These are phyloP conservation scores for Linnemannia elongata DNA, from an alignment of 192 early-diverging fungal genomes.

Conservation along the genomic window DNA sequence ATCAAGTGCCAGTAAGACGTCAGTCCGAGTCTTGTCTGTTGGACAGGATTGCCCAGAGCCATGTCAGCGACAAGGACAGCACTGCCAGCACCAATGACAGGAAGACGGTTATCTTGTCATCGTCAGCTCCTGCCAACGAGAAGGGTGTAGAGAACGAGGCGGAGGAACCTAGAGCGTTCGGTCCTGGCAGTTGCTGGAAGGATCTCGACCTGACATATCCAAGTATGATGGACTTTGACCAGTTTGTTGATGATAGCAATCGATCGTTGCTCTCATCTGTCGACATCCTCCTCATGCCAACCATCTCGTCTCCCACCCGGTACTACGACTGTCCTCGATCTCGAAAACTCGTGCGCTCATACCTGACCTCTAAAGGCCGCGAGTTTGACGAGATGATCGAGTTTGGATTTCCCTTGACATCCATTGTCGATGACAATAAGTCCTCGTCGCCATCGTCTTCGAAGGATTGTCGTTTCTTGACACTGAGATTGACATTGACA, in stretches of 20 bases:
- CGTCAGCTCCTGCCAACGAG: neutral
- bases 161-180: conserved; percentile 8
- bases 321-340: conserved; percentile 29
- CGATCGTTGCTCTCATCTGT: conserved; percentile 31
- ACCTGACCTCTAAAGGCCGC: conserved; percentile 17
- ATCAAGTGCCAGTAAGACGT: conserved; percentile 1
- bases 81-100: neutral
- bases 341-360: conserved; percentile 20
- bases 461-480: conserved; percentile 35
- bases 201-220: conserved; percentile 12
- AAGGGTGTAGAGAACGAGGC: neutral
- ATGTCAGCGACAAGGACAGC: neutral
- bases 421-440: conserved; percentile 9
- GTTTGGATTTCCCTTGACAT: conserved; percentile 42
- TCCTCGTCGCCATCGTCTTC: neutral
- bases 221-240: neutral
- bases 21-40: conserved; percentile 38
- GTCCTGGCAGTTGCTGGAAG: conserved; percentile 28
- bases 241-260: conserved; percentile 11
- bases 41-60: neutral
- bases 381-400: conserved; percentile 58
- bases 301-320: conserved; percentile 33
- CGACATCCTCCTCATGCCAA: conserved; percentile 29
- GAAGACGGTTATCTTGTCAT: neutral
- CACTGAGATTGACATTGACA: conserved; percentile 55